Evolutionary conservation across 169 alveolate genomes (phyloP).

Genomic region (Eimeria maxima): DNA sequence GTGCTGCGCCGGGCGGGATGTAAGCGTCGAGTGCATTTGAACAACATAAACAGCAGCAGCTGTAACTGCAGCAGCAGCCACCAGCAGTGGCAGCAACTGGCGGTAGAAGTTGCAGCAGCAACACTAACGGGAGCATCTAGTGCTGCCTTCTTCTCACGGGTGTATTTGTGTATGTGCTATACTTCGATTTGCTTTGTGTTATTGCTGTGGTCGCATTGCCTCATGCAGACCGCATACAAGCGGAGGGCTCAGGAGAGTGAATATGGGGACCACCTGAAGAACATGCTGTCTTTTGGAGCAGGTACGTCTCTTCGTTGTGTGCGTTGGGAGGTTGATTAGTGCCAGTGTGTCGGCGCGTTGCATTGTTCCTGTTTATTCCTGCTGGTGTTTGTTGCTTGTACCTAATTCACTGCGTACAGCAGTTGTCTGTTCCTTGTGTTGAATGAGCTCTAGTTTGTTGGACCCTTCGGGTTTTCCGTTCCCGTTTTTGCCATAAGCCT

Average conservation of each 20-base stretch:
- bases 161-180: not conserved
- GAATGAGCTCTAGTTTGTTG: too few relatives aligned
- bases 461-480: too few relatives aligned
- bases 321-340: not conserved
- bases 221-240: slow-evolving; percentile 65
- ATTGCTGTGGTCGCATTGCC: too few relatives aligned
- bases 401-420: too few relatives aligned
- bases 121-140: not conserved
- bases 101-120: not conserved
- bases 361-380: too few relatives aligned
- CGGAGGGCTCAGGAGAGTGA: slow-evolving; percentile 80
- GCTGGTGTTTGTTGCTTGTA: too few relatives aligned
- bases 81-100: not conserved
- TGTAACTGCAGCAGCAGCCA: not conserved
- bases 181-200: too few relatives aligned
- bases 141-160: not conserved
- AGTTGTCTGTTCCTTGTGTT: too few relatives aligned
- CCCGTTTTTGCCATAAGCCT: too few relatives aligned
- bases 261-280: slow-evolving; percentile 34
- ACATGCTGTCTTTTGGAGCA: slow-evolving; percentile 79
- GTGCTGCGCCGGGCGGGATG: slow-evolving; percentile 90
- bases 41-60: not conserved
- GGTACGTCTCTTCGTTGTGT: not conserved
- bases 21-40: not conserved
- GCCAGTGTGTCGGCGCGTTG: too few relatives aligned